Conservation (phyloP, 2,329 filamentous ascomycete genomes). For the Metarhizium brunneum region DNA sequence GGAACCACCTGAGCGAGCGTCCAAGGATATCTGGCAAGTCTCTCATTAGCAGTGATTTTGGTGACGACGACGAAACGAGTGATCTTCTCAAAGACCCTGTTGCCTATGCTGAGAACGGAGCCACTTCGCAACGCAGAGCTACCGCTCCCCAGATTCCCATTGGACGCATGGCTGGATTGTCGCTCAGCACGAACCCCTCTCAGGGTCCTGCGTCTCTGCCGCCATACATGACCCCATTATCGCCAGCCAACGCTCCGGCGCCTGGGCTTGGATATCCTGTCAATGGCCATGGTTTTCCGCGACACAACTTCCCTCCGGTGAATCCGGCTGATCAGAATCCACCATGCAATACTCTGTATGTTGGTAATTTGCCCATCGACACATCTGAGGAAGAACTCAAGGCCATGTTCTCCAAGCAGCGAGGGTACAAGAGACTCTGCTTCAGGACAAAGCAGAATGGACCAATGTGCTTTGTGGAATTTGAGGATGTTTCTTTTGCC, state of each 20-base stretch:
- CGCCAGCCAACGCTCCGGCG: slow-evolving; percentile 37
- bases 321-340: slow-evolving; percentile 96
- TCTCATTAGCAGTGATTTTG: slow-evolving; percentile 58
- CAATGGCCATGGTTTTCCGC: slow-evolving; percentile 46
- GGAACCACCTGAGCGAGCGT: slow-evolving; percentile 56
- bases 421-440: slow-evolving; percentile 90
- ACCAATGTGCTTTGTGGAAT: slow-evolving; percentile 98
- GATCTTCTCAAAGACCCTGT: slow-evolving; percentile 64
- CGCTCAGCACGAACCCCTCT: slow-evolving; percentile 55
- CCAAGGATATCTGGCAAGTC: slow-evolving; percentile 57
- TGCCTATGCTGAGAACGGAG: slow-evolving; percentile 57
- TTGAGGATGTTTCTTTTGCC: slow-evolving; percentile 85
- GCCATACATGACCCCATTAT: slow-evolving; percentile 41
- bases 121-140: slow-evolving; percentile 45
- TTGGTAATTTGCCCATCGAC: slow-evolving; percentile 89
- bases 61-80: slow-evolving; percentile 60
- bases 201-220: slow-evolving; percentile 43
- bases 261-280: slow-evolving; percentile 18
- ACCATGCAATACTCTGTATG: slow-evolving; percentile 95
- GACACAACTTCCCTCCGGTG: slow-evolving; percentile 68
- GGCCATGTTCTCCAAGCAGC: slow-evolving; percentile 82
- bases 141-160: slow-evolving; percentile 66
- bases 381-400: slow-evolving; percentile 95
- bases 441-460: slow-evolving; percentile 93
- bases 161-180: slow-evolving; percentile 58